Conservation (phyloP, 768 basidiomycete genomes). For the Epithele typhae region DNA sequence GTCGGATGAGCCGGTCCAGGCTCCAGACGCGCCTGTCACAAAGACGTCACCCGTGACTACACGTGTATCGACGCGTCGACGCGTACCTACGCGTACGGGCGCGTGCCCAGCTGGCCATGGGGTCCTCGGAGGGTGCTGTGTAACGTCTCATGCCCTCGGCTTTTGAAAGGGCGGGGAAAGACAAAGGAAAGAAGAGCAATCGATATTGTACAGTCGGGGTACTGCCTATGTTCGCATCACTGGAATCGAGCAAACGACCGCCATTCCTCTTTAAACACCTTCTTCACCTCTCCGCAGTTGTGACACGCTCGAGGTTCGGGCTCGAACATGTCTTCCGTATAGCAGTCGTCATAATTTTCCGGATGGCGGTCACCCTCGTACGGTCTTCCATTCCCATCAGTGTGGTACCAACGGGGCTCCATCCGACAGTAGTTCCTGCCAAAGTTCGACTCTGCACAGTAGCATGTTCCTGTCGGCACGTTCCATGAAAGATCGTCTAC, state of each 20-base stretch:
- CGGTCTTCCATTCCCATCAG: conserved; percentile 20
- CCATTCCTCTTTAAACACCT: conserved; percentile 13
- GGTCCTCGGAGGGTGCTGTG: no score
- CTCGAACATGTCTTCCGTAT: conserved; percentile 26
- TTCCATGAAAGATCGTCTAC: not conserved
- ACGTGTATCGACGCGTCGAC: conserved; percentile 4
- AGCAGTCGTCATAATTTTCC: conserved; percentile 2
- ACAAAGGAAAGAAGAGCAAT: no score
- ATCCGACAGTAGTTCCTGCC: conserved; percentile 28
- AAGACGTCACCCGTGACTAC: conserved; percentile 6
- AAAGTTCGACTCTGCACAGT: conserved; percentile 32
- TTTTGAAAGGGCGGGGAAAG: no score
- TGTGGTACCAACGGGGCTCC: conserved; percentile 29
- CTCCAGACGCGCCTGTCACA: not conserved
- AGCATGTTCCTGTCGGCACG: conserved; percentile 30
- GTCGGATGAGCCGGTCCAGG: not conserved
- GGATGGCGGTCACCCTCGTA: conserved; percentile 35
- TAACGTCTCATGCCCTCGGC: no score
- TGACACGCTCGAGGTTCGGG: conserved; percentile 25
- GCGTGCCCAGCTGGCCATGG: no score
- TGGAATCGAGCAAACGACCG: not conserved
- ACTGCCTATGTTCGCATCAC: no score
- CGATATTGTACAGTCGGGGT: no score
- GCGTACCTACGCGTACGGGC: no score
- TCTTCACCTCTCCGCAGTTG: conserved; percentile 27